Evolutionary conservation across 1,284 basidiomycete species (phyloP).

Genomic region (Sporisorium sorghi): DNA sequence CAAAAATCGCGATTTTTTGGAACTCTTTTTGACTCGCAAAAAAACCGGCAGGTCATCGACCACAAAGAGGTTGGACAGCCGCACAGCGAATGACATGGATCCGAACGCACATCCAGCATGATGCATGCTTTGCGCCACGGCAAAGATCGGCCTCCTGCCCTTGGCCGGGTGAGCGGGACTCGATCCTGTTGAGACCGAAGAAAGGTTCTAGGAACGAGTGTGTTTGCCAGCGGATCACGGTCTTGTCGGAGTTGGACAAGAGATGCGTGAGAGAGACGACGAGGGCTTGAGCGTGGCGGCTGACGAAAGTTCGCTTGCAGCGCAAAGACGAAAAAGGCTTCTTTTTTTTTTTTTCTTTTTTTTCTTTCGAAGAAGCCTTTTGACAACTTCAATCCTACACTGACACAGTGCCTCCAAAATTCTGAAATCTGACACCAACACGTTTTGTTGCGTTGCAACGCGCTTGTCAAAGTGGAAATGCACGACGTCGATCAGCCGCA

Average conservation of each 20-base stretch:
- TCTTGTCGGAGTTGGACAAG: neutral
- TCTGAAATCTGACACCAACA: neutral
- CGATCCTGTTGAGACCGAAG: too few relatives aligned
- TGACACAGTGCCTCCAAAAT: neutral
- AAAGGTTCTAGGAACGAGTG: too few relatives aligned
- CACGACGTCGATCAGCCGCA: slow-evolving; percentile 7
- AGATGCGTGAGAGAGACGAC: neutral
- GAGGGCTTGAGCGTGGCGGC: neutral
- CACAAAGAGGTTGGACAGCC: too few relatives aligned
- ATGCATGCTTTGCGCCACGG: too few relatives aligned
- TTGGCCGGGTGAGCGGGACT: too few relatives aligned
- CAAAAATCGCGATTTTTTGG: neutral
- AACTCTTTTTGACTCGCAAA: neutral
- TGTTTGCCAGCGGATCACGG: neutral
- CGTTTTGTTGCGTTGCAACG: neutral
- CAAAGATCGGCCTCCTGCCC: too few relatives aligned
- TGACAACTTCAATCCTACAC: neutral
- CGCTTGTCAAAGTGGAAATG: slow-evolving; percentile 2
- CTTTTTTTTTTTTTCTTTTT: slow-evolving; percentile 5
- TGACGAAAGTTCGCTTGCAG: neutral
- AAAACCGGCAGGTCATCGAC: too few relatives aligned
- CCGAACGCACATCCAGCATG: too few relatives aligned
- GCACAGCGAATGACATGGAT: too few relatives aligned
- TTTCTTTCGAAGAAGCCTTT: slow-evolving; percentile 4
- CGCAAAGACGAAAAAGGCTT: neutral